Percentiles rank a stretch among this genome's conserved stretches.
phyloP scores from a whole-genome alignment of 2,329 filamentous ascomycete genomes.

The Aureobasidium sp. region DNA sequence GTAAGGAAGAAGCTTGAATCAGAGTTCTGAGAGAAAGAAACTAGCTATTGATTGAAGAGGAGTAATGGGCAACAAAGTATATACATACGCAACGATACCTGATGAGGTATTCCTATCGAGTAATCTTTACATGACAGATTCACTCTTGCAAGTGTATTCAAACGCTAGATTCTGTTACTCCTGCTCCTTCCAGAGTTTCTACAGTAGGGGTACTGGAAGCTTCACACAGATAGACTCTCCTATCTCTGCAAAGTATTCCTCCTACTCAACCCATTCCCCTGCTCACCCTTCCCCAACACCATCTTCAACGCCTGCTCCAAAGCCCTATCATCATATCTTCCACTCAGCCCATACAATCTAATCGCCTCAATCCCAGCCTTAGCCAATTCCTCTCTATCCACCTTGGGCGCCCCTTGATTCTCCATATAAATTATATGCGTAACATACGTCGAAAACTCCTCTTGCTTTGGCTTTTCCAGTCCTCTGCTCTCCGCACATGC shows the following conservation, averaged over 20 bases:
- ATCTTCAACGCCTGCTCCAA: slow-evolving; percentile 67
- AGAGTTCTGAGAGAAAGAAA: too few relatives aligned
- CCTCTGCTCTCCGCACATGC: slow-evolving; percentile 63
- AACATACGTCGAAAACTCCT: slow-evolving; percentile 59
- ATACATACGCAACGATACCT: neutral
- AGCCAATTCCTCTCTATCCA: slow-evolving; percentile 57
- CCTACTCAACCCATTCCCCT: slow-evolving; percentile 41
- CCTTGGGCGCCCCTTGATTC: slow-evolving; percentile 56
- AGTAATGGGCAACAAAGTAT: neutral
- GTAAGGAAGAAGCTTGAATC: slow-evolving; percentile 14
- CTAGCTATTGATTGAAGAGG: neutral
- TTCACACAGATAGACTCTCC: neutral
- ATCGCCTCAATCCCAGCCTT: slow-evolving; percentile 68
- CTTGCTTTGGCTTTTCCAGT: slow-evolving; percentile 12
- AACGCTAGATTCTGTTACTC: too few relatives aligned
- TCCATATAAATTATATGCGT: slow-evolving; percentile 79
- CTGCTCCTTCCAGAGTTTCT: too few relatives aligned
- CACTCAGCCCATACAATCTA: slow-evolving; percentile 59
- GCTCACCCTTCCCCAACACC: slow-evolving; percentile 59
- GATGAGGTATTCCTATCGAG: neutral
- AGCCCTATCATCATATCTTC: slow-evolving; percentile 65
- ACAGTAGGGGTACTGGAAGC: too few relatives aligned
- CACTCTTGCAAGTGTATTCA: too few relatives aligned
- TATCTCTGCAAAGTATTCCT: slow-evolving; percentile 47
- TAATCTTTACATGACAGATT: too few relatives aligned